Evolutionary conservation across 202 grass and related monocot genomes (phyloP).

Genomic region (Panicum hallii): DNA sequence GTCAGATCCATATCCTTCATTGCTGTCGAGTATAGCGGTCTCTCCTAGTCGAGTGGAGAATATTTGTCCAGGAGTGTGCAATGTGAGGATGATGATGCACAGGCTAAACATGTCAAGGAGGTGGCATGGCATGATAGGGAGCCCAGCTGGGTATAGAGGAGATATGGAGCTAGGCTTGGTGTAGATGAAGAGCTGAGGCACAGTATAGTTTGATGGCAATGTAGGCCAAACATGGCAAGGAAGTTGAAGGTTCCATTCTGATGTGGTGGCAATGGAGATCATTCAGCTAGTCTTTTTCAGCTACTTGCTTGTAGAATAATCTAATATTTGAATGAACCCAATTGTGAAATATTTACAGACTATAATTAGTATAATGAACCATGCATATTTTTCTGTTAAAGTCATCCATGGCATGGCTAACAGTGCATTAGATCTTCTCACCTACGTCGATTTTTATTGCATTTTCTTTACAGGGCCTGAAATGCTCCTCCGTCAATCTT

Average conservation of each 20-base stretch:
- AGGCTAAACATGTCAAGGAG: background rate
- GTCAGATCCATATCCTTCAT: background rate
- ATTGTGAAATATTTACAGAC: constrained; percentile 16
- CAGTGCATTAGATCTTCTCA: constrained; percentile 25
- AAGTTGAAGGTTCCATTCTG: background rate
- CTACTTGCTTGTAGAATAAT: background rate
- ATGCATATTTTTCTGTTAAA: constrained; percentile 25
- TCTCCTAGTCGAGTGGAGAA: background rate
- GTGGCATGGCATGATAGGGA: background rate
- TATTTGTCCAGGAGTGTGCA: background rate
- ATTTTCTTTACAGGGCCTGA: constrained; percentile 79
- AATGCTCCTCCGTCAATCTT: constrained; percentile 79
- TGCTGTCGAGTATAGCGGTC: background rate
- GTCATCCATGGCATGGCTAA: background rate
- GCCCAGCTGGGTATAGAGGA: background rate
- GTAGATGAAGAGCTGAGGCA: background rate
- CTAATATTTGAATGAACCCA: background rate
- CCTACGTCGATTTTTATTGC: constrained; percentile 29
- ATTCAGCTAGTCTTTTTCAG: background rate
- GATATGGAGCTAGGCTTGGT: background rate
- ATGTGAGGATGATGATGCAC: background rate
- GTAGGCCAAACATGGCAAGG: background rate
- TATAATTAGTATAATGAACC: background rate
- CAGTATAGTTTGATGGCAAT: background rate
- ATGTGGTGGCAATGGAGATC: background rate